These are phyloP conservation scores for Bacidia rubella DNA, from an alignment of 495 filamentous ascomycete species.

Conservation along the genomic window DNA sequence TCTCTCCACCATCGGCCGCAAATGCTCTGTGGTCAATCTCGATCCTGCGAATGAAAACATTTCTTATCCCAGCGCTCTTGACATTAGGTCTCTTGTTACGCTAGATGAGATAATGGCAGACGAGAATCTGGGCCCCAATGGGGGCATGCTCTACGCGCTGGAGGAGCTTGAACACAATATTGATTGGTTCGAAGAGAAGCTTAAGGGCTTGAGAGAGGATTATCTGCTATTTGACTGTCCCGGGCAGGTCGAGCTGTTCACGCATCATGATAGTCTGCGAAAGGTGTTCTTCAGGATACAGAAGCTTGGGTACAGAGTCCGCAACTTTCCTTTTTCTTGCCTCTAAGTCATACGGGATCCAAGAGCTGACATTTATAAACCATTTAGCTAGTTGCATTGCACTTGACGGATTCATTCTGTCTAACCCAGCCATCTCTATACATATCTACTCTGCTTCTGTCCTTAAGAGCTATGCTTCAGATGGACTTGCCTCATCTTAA, in stretches of 20 bases:
- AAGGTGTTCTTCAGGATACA: constrained; percentile 83
- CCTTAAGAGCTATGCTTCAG: constrained; percentile 90
- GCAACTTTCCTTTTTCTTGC: constrained; percentile 21
- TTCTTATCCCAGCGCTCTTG: constrained; percentile 65
- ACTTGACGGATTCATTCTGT: constrained; percentile 84
- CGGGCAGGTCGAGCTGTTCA: constrained; percentile 92
- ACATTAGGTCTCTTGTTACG: constrained; percentile 76
- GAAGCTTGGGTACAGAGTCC: constrained; percentile 83
- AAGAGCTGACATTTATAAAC: background rate
- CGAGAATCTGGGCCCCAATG: constrained; percentile 83
- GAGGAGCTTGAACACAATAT: constrained; percentile 90
- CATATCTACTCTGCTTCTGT: constrained; percentile 83
- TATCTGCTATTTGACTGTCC: constrained; percentile 95
- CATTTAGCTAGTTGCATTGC: constrained; percentile 68
- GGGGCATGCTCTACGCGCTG: constrained; percentile 80
- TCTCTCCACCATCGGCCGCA: constrained; percentile 82
- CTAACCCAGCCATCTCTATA: constrained; percentile 86
- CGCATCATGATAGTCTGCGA: constrained; percentile 76
- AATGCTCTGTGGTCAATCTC: constrained; percentile 89
- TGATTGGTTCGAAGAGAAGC: constrained; percentile 71
- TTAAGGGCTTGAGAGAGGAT: constrained; percentile 69
- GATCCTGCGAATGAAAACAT: constrained; percentile 90
- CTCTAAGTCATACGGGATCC: background rate
- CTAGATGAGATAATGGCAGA: constrained; percentile 93
- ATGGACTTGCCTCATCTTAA: constrained; percentile 93